Conservation (phyloP, 768 basidiomycete species). For the Naganishia friedmannii region DNA sequence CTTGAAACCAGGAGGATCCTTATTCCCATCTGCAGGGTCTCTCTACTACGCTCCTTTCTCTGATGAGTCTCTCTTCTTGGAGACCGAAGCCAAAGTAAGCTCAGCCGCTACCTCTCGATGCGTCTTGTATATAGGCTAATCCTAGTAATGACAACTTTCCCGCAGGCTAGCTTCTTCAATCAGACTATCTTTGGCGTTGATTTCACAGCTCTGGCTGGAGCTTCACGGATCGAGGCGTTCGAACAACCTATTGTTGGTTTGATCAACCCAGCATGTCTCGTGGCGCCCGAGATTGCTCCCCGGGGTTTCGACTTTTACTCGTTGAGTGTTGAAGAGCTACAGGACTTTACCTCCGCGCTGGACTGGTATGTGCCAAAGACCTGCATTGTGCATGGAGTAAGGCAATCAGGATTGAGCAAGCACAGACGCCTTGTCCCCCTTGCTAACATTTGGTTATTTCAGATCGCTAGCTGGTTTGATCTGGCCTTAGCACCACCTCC, state of each 20-base stretch:
- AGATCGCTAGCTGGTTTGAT: slow-evolving; percentile 52
- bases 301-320: slow-evolving; percentile 49
- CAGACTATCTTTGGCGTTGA: slow-evolving; percentile 49
- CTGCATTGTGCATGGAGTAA: slow-evolving; percentile 46
- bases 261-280: slow-evolving; percentile 44
- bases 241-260: slow-evolving; percentile 50
- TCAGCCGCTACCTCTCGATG: not conserved
- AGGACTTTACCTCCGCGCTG: slow-evolving; percentile 45
- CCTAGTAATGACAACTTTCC: not conserved
- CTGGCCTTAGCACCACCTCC: slow-evolving; percentile 44
- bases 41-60: slow-evolving; percentile 49
- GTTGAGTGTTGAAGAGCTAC: slow-evolving; percentile 38
- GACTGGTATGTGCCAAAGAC: slow-evolving; percentile 44
- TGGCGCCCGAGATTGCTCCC: slow-evolving; percentile 41
- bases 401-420: slow-evolving; percentile 21
- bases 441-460: slow-evolving; percentile 10
- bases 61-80: slow-evolving; percentile 45
- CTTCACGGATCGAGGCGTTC: slow-evolving; percentile 44
- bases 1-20: slow-evolving; percentile 46
- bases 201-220: slow-evolving; percentile 41
- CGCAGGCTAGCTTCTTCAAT: slow-evolving; percentile 50
- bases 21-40: slow-evolving; percentile 45
- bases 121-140: not conserved
- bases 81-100: slow-evolving; percentile 48
- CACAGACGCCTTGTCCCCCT: not conserved